Base-by-base conservation (phyloP, 768 basidiomycete genomes). In the Cyathus striatus region DNA sequence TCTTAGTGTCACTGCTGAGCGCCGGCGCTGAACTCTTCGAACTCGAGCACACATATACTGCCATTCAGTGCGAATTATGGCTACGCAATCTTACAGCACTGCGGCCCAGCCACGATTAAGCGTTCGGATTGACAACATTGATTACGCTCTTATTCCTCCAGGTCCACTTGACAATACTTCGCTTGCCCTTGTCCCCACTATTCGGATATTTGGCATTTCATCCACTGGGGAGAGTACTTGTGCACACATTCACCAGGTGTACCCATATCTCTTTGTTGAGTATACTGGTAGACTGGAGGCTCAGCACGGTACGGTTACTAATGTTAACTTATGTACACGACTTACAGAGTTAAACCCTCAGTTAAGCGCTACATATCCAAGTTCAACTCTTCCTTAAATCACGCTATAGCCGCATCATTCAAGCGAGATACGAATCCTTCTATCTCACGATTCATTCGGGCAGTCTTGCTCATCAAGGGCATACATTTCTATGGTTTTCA, bases 401-500 rank as follows among this genome's bases (percentile, higher is more conserved):
- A 86, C 53, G 93, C 93, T 1, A 79, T 98, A 50, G 83, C 86
- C 1, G 63, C 91, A 36, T 90, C 90, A 3, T 62, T 91, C 51
- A 84, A 83, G 55, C 82, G 82, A 21, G 79, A 87, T 43, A 86
- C 85, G 1, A 55, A 72, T 6, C 78, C 78, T 1, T 61, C 65
- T 4, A 74, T 67, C 35, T 75, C 79, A 14, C 77, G 76, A 51
- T 84, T 73, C 55, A 70, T 90, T 45, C 86, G 89, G 12, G 83
- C 83, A 18, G 75, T 96, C 30, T 58, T 90, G 37, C 72, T 94
- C 40, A 89, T 93, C 49, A 98, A 98, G 64, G 96, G 92, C n/a
- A 68, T 92, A 14, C 85, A 87, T 56, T 96, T 98, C 63, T 98
- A 98, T 62, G 94, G 96, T 6, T 98, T 93, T 60, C 86, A 91